phyloP scores from a whole-genome alignment of 1,284 basidiomycete genomes.

The Taiwanofungus camphoratus region DNA sequence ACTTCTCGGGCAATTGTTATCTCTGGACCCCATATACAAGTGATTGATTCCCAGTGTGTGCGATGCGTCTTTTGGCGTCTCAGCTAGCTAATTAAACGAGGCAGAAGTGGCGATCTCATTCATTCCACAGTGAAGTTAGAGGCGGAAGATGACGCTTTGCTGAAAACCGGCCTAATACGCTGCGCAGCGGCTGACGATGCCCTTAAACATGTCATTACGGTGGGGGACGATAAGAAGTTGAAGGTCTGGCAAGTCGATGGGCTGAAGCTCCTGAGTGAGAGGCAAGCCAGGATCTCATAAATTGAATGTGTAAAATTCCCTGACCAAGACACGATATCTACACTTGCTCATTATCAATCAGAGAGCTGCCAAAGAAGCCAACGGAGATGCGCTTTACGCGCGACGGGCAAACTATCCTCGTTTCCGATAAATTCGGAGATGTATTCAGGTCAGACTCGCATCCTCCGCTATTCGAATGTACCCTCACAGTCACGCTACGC shows the following conservation, averaged over 20 bases:
- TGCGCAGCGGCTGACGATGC: slow-evolving; percentile 49
- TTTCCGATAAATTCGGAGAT: slow-evolving; percentile 86
- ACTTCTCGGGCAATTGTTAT: slow-evolving; percentile 35
- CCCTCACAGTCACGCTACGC: no score
- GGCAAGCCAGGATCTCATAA: no score
- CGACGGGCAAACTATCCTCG: slow-evolving; percentile 55
- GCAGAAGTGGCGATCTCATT: slow-evolving; percentile 51
- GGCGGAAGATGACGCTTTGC: slow-evolving; percentile 29
- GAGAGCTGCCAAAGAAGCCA: slow-evolving; percentile 74
- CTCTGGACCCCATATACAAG: slow-evolving; percentile 56
- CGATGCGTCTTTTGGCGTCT: slow-evolving; percentile 1
- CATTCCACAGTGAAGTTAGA: slow-evolving; percentile 36
- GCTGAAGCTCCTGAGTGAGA: slow-evolving; percentile 50
- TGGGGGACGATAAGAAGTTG: slow-evolving; percentile 76
- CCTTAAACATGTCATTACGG: slow-evolving; percentile 51
- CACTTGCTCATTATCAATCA: no score
- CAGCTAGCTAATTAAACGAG: slow-evolving; percentile 13
- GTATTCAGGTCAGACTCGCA: slow-evolving; percentile 57
- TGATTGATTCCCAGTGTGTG: slow-evolving; percentile 46
- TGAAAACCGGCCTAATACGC: slow-evolving; percentile 54
- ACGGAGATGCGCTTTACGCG: slow-evolving; percentile 57
- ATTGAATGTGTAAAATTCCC: no score
- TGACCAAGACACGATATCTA: no score
- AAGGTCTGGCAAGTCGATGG: slow-evolving; percentile 65
- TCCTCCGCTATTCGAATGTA: no score